These are phyloP conservation scores for Tuber indicum DNA, from an alignment of 495 filamentous ascomycete species.

Conservation along the genomic window DNA sequence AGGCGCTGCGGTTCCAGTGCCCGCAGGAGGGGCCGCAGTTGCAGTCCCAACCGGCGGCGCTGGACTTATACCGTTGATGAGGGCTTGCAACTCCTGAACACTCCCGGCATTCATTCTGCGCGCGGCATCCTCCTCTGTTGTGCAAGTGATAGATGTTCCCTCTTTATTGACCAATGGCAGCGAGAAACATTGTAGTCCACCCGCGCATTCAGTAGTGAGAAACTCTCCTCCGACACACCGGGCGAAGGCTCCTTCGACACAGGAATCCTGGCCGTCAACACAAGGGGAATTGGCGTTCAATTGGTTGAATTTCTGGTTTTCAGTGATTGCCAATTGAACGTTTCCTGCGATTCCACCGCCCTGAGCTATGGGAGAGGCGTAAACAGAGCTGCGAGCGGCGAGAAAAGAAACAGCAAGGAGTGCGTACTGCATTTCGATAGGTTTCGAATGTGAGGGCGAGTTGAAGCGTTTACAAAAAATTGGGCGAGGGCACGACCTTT, in stretches of 20 bases:
- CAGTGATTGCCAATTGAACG: constrained; percentile 19
- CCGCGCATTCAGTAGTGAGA: neutral
- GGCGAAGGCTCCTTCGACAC: constrained; percentile 5
- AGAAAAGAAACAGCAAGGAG: constrained; percentile 13
- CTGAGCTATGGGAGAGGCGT: constrained; percentile 22
- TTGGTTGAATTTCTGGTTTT: constrained; percentile 16
- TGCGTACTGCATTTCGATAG: constrained; percentile 26
- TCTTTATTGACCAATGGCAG: constrained; percentile 24
- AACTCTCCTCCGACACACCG: constrained; percentile 16
- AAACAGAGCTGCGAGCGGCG: constrained; percentile 12
- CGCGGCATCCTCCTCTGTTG: constrained; percentile 21
- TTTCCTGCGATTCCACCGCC: constrained; percentile 9
- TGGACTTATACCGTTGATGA: constrained; percentile 5
- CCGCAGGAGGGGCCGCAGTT: neutral
- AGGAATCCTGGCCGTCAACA: neutral
- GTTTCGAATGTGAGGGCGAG: neutral
- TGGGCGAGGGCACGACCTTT: constrained; percentile 18
- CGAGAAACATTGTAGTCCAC: constrained; percentile 11
- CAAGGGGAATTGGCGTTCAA: constrained; percentile 13
- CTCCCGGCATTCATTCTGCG: constrained; percentile 18
- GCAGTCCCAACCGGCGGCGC: neutral
- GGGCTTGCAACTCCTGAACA: constrained; percentile 14
- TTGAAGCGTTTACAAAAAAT: neutral
- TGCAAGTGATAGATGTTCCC: constrained; percentile 28
- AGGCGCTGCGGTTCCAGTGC: neutral